Percentiles rank a stretch among this genome's conserved stretches.
Conservation (phyloP, 192 early-diverging fungal genomes). For the Geranomyces variabilis region DNA sequence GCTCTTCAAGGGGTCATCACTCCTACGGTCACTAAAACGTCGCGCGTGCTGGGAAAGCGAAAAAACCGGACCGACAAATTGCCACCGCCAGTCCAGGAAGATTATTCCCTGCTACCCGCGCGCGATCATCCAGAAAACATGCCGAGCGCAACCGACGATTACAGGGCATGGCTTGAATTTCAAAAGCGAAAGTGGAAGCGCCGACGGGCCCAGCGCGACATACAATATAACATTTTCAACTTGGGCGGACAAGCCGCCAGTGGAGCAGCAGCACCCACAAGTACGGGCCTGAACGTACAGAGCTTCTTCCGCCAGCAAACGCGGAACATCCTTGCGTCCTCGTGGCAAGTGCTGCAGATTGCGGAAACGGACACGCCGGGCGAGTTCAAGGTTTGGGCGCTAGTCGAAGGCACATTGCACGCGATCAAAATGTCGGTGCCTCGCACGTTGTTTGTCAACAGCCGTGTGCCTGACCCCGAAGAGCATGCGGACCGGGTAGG, state of each 20-base stretch:
- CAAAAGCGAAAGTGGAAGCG: slow-evolving; percentile 76
- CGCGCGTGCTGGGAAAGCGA: slow-evolving; percentile 23
- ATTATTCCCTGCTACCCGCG: slow-evolving; percentile 3
- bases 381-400: slow-evolving; percentile 85
- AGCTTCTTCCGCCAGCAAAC: slow-evolving; percentile 75
- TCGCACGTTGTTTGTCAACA: slow-evolving; percentile 84
- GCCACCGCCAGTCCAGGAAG: slow-evolving; percentile 1
- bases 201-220: slow-evolving; percentile 51
- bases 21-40: slow-evolving; percentile 40
- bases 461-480: slow-evolving; percentile 59
- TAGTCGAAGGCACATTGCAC: slow-evolving; percentile 72
- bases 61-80: slow-evolving; percentile 4
- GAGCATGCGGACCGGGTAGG: slow-evolving; percentile 35
- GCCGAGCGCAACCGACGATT: slow-evolving; percentile 72
- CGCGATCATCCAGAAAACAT: slow-evolving; percentile 52
- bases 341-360: slow-evolving; percentile 89
- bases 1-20: slow-evolving; percentile 7
- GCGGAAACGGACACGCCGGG: slow-evolving; percentile 81
- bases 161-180: slow-evolving; percentile 72
- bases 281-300: slow-evolving; percentile 10
- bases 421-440: slow-evolving; percentile 76
- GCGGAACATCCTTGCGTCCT: slow-evolving; percentile 59
- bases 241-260: neutral
- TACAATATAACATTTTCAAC: slow-evolving; percentile 8
- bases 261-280: neutral